Percentiles rank a stretch among this genome's conserved stretches.
Evolutionary conservation across 2,329 filamentous ascomycete genomes (phyloP).

Genomic region (Cephalotrichum gorgonifer): DNA sequence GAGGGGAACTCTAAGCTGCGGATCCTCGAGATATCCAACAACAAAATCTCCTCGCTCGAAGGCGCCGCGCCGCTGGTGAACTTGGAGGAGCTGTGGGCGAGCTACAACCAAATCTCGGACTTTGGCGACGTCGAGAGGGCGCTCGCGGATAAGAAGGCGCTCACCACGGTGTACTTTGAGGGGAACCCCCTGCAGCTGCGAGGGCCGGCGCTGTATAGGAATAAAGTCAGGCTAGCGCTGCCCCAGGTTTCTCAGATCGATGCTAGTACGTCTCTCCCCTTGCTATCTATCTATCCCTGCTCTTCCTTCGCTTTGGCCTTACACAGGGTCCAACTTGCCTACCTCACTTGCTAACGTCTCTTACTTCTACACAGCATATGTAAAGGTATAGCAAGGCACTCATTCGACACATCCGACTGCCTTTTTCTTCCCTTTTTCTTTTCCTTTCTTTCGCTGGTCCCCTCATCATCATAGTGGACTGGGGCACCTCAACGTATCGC

Average conservation of each 20-base stretch:
- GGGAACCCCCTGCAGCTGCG: conserved; percentile 79
- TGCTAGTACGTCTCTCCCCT: conserved; percentile 64
- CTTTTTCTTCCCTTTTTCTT: conserved; percentile 7
- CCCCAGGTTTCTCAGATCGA: conserved; percentile 90
- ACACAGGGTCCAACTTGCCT: neutral
- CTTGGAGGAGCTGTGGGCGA: conserved; percentile 90
- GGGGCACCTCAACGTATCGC: too few species aligned
- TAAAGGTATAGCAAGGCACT: conserved; percentile 13
- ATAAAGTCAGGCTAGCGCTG: conserved; percentile 81
- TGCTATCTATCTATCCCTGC: neutral
- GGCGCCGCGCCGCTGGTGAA: conserved; percentile 59
- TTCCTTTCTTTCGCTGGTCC: conserved; percentile 12
- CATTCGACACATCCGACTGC: neutral
- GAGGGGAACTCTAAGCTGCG: conserved; percentile 56
- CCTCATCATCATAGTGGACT: too few species aligned
- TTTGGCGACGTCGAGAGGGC: conserved; percentile 75
- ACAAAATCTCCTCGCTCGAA: conserved; percentile 64
- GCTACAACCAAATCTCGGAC: conserved; percentile 70
- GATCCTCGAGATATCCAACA: conserved; percentile 83
- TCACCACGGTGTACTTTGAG: conserved; percentile 93
- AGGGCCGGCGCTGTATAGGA: conserved; percentile 78
- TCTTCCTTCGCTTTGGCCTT: neutral
- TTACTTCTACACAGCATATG: conserved; percentile 17
- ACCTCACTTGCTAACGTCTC: neutral
- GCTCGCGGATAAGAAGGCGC: conserved; percentile 64